Evolutionary conservation across 768 basidiomycete species (phyloP).

Genomic region (Mrakia frigida): DNA sequence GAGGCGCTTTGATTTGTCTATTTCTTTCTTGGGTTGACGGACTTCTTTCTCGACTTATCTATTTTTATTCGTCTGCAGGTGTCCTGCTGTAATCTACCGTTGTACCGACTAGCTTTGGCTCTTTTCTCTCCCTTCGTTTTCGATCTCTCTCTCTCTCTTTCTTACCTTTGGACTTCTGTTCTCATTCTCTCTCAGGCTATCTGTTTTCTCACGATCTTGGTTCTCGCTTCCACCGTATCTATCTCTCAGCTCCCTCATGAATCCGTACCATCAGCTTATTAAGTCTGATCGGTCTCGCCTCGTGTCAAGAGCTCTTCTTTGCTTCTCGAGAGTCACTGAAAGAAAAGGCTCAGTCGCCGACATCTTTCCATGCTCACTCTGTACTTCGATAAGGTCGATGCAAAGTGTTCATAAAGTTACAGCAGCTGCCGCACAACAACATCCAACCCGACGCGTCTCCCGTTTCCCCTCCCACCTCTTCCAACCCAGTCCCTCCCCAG

Average conservation of each 20-base stretch:
- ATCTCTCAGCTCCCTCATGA: neutral
- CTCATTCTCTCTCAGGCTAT: neutral
- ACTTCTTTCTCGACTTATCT: neutral
- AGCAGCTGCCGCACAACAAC: too few species aligned
- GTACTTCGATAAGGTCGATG: too few species aligned
- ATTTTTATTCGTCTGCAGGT: too few species aligned
- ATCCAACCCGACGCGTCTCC: too few species aligned
- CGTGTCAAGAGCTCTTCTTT: neutral
- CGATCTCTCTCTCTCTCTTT: neutral
- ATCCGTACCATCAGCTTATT: neutral
- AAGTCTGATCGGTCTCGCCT: neutral
- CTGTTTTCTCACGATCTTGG: neutral
- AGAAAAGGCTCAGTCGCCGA: too few species aligned
- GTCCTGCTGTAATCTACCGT: neutral
- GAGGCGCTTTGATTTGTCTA: neutral
- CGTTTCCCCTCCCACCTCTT: too few species aligned
- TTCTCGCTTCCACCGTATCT: neutral
- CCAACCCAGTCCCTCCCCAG: too few species aligned
- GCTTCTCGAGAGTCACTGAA: too few species aligned
- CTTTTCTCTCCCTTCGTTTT: neutral
- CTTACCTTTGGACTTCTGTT: neutral
- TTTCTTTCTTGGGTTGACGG: neutral
- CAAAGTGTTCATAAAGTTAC: too few species aligned
- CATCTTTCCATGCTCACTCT: too few species aligned
- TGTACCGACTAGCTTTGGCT: neutral